phyloP scores from a whole-genome alignment of 768 basidiomycete genomes.

The Mrakia frigida region DNA sequence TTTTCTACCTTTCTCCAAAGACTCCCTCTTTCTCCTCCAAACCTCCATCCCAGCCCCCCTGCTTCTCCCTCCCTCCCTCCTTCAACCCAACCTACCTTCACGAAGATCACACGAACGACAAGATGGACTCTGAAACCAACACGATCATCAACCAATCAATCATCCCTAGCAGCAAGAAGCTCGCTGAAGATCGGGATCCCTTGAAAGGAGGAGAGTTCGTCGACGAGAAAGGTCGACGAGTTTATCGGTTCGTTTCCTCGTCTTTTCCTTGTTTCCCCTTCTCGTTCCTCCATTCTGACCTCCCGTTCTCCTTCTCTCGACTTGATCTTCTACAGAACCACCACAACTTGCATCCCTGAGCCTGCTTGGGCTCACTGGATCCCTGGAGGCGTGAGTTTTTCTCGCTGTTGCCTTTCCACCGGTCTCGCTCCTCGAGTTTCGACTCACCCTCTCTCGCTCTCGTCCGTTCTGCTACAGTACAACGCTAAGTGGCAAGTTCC shows the following conservation, averaged over 20 bases:
- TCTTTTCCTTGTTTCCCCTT: neutral
- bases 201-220: conserved; percentile 6
- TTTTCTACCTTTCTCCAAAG: too few species aligned
- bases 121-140: neutral
- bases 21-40: neutral
- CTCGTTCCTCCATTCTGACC: neutral
- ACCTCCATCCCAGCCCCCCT: neutral
- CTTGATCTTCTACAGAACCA: neutral
- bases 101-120: neutral
- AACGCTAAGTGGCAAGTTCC: conserved; percentile 24
- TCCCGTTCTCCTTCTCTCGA: neutral
- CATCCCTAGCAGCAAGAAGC: neutral
- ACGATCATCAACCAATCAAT: neutral
- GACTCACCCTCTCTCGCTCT: neutral
- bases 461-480: neutral
- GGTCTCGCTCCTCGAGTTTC: neutral
- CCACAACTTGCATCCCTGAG: neutral
- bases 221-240: conserved; percentile 10
- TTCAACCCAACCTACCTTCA: neutral
- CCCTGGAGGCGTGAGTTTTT: conserved; percentile 10
- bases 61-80: neutral
- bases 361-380: conserved; percentile 10
- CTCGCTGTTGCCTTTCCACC: neutral
- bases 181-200: neutral
- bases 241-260: neutral